A percentile compares a stretch with the other conserved stretches of the same genome.
Conservation (phyloP, 306 rosid genomes). For the Gynostemma pentaphyllum region DNA sequence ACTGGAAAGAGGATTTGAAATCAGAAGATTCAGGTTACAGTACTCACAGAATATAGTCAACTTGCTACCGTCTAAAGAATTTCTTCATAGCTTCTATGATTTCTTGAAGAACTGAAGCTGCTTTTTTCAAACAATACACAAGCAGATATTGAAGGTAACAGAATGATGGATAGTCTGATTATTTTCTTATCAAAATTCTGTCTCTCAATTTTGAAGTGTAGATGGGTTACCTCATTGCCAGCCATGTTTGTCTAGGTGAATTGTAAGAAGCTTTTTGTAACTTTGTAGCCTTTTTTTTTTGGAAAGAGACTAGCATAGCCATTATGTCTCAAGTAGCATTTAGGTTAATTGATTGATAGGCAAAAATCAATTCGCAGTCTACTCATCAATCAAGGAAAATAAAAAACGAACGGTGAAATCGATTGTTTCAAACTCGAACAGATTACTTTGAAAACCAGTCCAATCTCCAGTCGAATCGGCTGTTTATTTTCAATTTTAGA, state of each 20-base stretch:
- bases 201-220: not conserved
- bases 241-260: not conserved
- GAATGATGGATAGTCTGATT: not conserved
- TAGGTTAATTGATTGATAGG: too few relatives aligned
- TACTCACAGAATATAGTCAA: constrained; percentile 43
- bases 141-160: not conserved
- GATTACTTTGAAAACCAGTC: too few relatives aligned
- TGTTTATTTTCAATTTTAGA: too few relatives aligned
- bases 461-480: too few relatives aligned
- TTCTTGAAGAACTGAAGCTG: not conserved
- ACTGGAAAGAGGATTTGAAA: constrained; percentile 70
- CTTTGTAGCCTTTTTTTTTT: not conserved
- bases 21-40: constrained; percentile 71
- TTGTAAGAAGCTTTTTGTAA: not conserved
- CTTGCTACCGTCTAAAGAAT: not conserved
- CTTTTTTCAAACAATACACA: not conserved
- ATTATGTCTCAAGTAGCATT: too few relatives aligned
- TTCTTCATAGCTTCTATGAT: not conserved
- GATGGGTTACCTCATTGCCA: not conserved
- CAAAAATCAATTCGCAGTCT: too few relatives aligned
- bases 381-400: too few relatives aligned
- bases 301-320: too few relatives aligned
- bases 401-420: too few relatives aligned
- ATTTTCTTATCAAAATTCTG: not conserved
- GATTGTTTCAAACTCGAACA: too few relatives aligned